These are phyloP conservation scores for Tetrapisispora arboricola DNA, from an alignment of 805 yeast genomes.

Conservation along the genomic window DNA sequence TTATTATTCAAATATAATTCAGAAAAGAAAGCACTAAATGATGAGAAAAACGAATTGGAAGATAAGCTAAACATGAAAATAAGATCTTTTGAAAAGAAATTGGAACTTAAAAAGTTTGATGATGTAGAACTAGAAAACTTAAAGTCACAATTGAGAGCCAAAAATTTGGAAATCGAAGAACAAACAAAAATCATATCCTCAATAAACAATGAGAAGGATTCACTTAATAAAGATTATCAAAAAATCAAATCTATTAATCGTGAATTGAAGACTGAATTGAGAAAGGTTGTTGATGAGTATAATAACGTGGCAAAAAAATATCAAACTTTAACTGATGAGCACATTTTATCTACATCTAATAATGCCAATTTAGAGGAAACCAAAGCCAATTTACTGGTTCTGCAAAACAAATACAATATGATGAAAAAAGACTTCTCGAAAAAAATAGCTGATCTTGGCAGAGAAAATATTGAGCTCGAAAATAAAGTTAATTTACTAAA, in stretches of 20 bases:
- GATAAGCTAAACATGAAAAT: slow-evolving; percentile 11
- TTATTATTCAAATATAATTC: slow-evolving; percentile 11
- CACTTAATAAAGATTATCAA: slow-evolving; percentile 5
- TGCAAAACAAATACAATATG: slow-evolving; percentile 3
- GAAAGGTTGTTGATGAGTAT: slow-evolving; percentile 24
- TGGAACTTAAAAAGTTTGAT: slow-evolving; percentile 9
- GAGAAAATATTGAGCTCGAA: slow-evolving; percentile 8
- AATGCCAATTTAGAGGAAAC: slow-evolving; percentile 2
- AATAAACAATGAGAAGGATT: slow-evolving; percentile 9
- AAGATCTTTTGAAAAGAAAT: slow-evolving; percentile 11
- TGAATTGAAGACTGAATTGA: slow-evolving; percentile 25
- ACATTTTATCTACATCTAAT: neutral
- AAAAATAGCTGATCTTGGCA: slow-evolving; percentile 17
- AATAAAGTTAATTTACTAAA: neutral
- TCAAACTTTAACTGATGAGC: neutral
- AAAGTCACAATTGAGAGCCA: slow-evolving; percentile 3
- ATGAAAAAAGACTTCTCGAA: slow-evolving; percentile 18
- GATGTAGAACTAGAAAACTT: slow-evolving; percentile 9
- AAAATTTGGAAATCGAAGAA: neutral
- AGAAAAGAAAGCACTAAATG: slow-evolving; percentile 10
- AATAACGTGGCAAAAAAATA: slow-evolving; percentile 20
- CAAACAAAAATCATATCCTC: slow-evolving; percentile 5
- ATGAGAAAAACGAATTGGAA: slow-evolving; percentile 12
- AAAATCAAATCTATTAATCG: slow-evolving; percentile 23
- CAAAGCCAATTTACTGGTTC: slow-evolving; percentile 3